Base-by-base conservation (phyloP, 208 protist species). In the Trichomonas vaginalis region DNA sequence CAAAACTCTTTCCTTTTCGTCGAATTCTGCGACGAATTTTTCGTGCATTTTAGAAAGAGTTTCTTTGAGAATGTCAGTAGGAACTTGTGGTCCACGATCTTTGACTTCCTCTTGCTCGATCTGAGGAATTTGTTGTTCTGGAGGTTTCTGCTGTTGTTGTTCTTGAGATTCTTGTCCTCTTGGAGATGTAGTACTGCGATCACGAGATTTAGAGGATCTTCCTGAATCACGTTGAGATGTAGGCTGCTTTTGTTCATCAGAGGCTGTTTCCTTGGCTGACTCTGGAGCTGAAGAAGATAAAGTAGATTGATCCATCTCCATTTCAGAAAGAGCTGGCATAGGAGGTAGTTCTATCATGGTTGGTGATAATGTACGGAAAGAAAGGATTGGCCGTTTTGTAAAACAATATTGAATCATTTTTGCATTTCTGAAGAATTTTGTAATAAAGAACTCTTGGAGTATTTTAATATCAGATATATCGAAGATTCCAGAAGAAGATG, bases 381-480 rank as follows among this genome's bases (percentile, higher is more conserved):
- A 0, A 0, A 92, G 6, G 39, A 92, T 9, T 42, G 12, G 86
- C 86, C 51, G 48, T 32, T 35, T 42, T 51, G 86, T 92, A 27
- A 92, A 92, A 32, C 86, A 51, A 51, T 92, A 48, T 51, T 48
- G 17, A 92, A 92, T 92, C 27, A 92, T 35, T 92, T 92, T 92
- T 14, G 46, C 17, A 51, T 92, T 23, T 48, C 86, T 23, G 42
- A 92, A 92, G 46, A 92, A 92, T 49, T 9, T 92, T 17, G 42
- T 56, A 23, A 92, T 51, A 51, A 92, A 92, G 45, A 92, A 92
- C 10, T 92, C 86, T 4, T 92, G 42, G 45, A 92, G 48, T 8
- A 92, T 17, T 51, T 51, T 92, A 45, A 92, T 92, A 39, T 92
- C 86, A 27, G 45, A 9, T 39, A 92, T 35, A 35, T 92, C 40